Evolutionary conservation across 2,329 filamentous ascomycete genomes (phyloP).

Genomic region (Xylogone sp.): DNA sequence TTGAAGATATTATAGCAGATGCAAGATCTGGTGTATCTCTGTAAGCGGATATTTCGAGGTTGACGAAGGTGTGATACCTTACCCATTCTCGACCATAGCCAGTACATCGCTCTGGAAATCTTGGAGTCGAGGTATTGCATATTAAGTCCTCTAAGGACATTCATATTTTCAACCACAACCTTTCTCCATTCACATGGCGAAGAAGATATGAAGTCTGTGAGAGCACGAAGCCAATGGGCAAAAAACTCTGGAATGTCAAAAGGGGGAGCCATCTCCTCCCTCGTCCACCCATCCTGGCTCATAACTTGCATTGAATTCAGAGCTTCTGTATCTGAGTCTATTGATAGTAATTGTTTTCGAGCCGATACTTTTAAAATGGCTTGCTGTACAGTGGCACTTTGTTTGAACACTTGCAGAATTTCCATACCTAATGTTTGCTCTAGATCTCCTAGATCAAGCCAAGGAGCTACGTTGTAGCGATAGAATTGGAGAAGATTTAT

Average conservation of each 20-base stretch:
- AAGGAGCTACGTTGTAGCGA: slow-evolving; percentile 6
- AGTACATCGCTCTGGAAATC: not conserved
- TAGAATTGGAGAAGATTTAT: slow-evolving; percentile 1
- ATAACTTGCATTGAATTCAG: not conserved
- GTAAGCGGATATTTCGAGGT: not conserved
- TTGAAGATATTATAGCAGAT: not conserved
- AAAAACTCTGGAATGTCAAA: not conserved
- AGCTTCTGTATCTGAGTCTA: not conserved
- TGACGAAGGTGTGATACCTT: not conserved
- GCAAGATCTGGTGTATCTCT: slow-evolving; percentile 3
- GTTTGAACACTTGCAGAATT: not conserved
- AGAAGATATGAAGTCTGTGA: not conserved
- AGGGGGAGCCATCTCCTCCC: not conserved
- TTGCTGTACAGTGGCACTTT: not conserved
- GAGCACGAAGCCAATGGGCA: not conserved
- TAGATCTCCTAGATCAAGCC: slow-evolving; percentile 5
- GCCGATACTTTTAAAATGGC: not conserved
- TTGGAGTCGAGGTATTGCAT: not conserved
- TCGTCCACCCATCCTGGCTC: not conserved
- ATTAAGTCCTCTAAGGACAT: not conserved
- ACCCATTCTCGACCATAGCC: slow-evolving; percentile 5
- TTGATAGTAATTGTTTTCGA: not conserved
- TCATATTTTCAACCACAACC: not conserved
- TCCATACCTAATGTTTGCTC: slow-evolving; percentile 2
- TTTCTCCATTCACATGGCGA: slow-evolving; percentile 1